Base-by-base conservation (phyloP, 1,139 yeast genomes). In the Suhomyces bokatorum region DNA sequence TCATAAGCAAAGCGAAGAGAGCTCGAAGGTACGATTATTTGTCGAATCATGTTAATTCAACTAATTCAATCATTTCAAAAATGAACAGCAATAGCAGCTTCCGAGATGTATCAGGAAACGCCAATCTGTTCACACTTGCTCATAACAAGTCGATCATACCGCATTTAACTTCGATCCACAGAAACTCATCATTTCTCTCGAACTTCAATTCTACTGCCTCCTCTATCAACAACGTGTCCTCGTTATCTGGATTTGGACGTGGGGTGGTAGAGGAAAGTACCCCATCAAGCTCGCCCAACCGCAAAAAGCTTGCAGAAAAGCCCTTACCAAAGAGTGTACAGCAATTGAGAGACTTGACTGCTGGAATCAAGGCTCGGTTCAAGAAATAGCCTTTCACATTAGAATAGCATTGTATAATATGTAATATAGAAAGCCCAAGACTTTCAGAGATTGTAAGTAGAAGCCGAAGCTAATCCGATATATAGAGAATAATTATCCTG, bases 251-350 rank as follows among this genome's bases (percentile, higher is more conserved):
- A n/a, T 67, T 70, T 53, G 77, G 75, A 2, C 62, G 58, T 33
- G 76, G 74, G 6, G 66, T 72, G 2, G 54, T 69, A 4, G 73
- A 69, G 46, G 77, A 70, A 44, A 72, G 77, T 42, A 70, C 76
- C 0, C 75, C 75, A 4, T 59, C 58, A 32, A 60, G 56, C 16
- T 64, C 75, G 0, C 73, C 74, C 1, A 34, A 17, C 8, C 57
- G 57, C 46, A 51, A 46, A 44, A 59, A 48, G 39, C 34, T 39
- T 34, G 42, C 36, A n/a, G 43, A 35, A 17, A 51, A 45, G 37
- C 50, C 56, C 31, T 37, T 50, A 11, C 63, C 64, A 13, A 57
- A 53, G 40, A 66, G 58, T 49, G 53, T 70, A 4, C 71, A 68
- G 49, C 70, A 63, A 46, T 59, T 73, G 35, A 60, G 63, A n/a